Evolutionary conservation across 441 rosid species (phyloP).

Genomic region (Croton laevigatus): DNA sequence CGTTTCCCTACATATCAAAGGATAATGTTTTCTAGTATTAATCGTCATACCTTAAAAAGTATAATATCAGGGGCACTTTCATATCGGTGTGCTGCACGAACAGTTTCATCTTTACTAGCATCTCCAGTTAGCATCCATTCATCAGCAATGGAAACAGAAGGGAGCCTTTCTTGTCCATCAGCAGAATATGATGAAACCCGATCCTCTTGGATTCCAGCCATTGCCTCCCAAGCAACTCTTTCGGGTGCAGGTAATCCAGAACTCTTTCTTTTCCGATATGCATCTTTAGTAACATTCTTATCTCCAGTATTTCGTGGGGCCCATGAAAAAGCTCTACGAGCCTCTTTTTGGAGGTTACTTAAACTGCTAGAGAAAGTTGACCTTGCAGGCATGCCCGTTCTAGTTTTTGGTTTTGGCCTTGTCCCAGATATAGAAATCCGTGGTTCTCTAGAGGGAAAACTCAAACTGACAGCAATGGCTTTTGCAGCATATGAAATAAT

Average conservation of each 20-base stretch:
- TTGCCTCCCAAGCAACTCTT: slow-evolving; percentile 94
- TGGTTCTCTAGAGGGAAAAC: slow-evolving; percentile 74
- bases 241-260: slow-evolving; percentile 83
- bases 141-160: slow-evolving; percentile 85
- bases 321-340: slow-evolving; percentile 99
- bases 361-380: slow-evolving; percentile 80
- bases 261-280: slow-evolving; percentile 80
- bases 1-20: background rate
- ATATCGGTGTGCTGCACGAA: slow-evolving; percentile 85
- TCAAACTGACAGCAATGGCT: slow-evolving; percentile 76
- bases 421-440: slow-evolving; percentile 73
- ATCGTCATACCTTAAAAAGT: slow-evolving; percentile 77
- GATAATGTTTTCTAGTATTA: background rate
- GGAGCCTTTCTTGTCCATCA: slow-evolving; percentile 89
- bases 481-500: slow-evolving; percentile 83
- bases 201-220: slow-evolving; percentile 94
- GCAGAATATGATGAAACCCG: slow-evolving; percentile 52
- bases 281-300: slow-evolving; percentile 75
- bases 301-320: slow-evolving; percentile 86
- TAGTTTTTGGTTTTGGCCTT: slow-evolving; percentile 65
- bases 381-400: slow-evolving; percentile 54
- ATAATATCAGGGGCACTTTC: slow-evolving; percentile 93
- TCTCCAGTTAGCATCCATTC: slow-evolving; percentile 97
- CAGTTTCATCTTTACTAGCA: slow-evolving; percentile 69
- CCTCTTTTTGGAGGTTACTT: slow-evolving; percentile 93